Conservation (phyloP, 306 rosid species). For the Corylus heterophylla region DNA sequence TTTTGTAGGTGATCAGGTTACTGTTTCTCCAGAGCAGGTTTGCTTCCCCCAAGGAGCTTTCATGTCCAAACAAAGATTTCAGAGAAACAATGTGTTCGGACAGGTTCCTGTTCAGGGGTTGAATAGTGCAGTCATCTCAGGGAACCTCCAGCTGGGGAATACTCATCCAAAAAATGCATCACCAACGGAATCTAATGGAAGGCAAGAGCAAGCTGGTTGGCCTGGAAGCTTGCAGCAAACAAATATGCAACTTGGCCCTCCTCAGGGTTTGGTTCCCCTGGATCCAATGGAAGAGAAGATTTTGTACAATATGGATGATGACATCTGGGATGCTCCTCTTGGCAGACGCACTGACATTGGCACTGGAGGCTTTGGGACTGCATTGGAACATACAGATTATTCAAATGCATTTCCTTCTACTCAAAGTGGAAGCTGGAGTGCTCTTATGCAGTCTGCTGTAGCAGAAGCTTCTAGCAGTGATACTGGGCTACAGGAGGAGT, state of each 20-base stretch:
- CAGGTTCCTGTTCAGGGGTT: conserved; percentile 41
- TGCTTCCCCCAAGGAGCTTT: conserved; percentile 31
- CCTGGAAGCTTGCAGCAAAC: conserved; percentile 37
- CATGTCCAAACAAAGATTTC: conserved; percentile 42
- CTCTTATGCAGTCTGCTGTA: conserved; percentile 69
- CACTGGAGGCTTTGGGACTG: conserved; percentile 40
- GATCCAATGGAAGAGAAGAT: conserved; percentile 63
- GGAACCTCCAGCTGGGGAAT: conserved; percentile 38
- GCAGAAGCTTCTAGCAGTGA: conserved; percentile 70
- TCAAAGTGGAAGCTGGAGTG: conserved; percentile 68
- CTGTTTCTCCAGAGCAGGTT: conserved; percentile 41
- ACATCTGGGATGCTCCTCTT: conserved; percentile 44
- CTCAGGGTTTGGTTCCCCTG: conserved; percentile 49
- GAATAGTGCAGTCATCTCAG: conserved; percentile 31
- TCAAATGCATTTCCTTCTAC: conserved; percentile 37
- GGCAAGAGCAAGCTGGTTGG: conserved; percentile 46
- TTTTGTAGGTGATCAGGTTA: conserved; percentile 35
- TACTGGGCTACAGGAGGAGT: conserved; percentile 59
- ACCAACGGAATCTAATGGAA: conserved; percentile 31
- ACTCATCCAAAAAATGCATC: conserved; percentile 34
- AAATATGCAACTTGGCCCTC: conserved; percentile 33
- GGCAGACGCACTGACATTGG: conserved; percentile 35
- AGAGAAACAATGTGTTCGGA: conserved; percentile 39
- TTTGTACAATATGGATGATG: conserved; percentile 47
- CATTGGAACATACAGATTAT: conserved; percentile 28